phyloP scores from a whole-genome alignment of 257 asterid genomes.

The Nyctanthes arbortristis region DNA sequence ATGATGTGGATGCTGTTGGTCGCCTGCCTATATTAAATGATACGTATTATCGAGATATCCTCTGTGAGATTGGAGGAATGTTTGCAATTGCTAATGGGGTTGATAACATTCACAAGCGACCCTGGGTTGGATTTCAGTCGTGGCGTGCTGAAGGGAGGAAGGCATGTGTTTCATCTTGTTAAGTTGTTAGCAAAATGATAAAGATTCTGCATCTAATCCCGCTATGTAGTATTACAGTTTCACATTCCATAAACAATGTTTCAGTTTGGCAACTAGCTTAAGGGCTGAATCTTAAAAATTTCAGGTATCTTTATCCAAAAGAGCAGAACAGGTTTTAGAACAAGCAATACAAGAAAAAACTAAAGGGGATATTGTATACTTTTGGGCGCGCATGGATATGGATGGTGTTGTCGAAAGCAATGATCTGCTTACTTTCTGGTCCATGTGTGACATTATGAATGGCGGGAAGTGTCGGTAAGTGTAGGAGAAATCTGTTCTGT shows the following conservation, averaged over 20 bases:
- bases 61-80: constrained; percentile 97
- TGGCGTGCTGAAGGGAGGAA: constrained; percentile 95
- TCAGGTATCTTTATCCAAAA: constrained; percentile 77
- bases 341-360: constrained; percentile 61
- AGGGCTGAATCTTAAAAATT: constrained; percentile 24
- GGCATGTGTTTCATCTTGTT: constrained; percentile 37
- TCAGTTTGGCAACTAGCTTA: constrained; percentile 11
- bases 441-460: constrained; percentile 88
- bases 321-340: constrained; percentile 79
- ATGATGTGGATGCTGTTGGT: constrained; percentile 92
- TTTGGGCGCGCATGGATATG: constrained; percentile 74
- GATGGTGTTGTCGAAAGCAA: constrained; percentile 67
- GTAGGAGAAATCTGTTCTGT: constrained; percentile 9
- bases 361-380: constrained; percentile 84
- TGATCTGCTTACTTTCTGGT: constrained; percentile 87
- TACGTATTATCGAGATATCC: constrained; percentile 71
- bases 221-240: constrained; percentile 5
- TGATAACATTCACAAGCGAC: constrained; percentile 89
- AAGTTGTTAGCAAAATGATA: neutral
- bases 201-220: constrained; percentile 15
- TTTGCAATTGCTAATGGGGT: constrained; percentile 81
- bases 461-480: constrained; percentile 97
- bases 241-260: neutral
- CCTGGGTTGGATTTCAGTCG: constrained; percentile 99
- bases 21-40: constrained; percentile 85